These are phyloP conservation scores for Byssothecium circinans DNA, from an alignment of 2,329 filamentous ascomycete genomes.

Conservation along the genomic window DNA sequence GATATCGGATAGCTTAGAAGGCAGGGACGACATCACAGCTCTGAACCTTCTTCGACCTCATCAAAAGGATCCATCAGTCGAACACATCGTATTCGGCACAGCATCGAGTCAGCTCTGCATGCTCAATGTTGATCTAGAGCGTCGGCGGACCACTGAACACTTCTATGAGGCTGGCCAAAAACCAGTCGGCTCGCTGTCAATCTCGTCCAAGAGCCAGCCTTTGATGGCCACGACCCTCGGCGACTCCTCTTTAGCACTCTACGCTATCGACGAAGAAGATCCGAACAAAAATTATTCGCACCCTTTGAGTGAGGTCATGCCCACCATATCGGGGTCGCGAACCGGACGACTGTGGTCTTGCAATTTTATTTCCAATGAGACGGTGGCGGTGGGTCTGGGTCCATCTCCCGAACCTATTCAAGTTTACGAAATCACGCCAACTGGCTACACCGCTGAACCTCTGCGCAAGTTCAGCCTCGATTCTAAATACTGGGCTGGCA, in stretches of 20 bases:
- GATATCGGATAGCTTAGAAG: constrained; percentile 54
- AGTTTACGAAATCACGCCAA: constrained; percentile 54
- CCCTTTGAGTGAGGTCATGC: constrained; percentile 21
- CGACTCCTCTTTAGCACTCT: constrained; percentile 52
- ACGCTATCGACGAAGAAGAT: constrained; percentile 36
- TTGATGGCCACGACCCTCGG: constrained; percentile 56
- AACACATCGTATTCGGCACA: constrained; percentile 59
- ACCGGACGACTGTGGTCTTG: constrained; percentile 52
- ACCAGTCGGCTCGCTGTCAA: constrained; percentile 52
- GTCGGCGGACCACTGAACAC: constrained; percentile 14
- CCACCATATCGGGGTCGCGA: constrained; percentile 12
- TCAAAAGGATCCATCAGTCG: constrained; percentile 39
- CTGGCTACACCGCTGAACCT: constrained; percentile 45
- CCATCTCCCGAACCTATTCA: constrained; percentile 48
- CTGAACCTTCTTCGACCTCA: constrained; percentile 55
- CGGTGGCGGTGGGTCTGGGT: constrained; percentile 56
- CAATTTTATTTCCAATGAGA: constrained; percentile 54
- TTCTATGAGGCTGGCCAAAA: constrained; percentile 47
- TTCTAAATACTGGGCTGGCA: constrained; percentile 11
- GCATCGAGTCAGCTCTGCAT: constrained; percentile 56
- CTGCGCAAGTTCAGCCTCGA: constrained; percentile 45
- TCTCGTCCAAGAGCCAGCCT: constrained; percentile 45
- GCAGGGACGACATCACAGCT: constrained; percentile 61
- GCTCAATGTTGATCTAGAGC: constrained; percentile 19
- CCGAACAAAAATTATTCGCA: constrained; percentile 28